Evolutionary conservation across 2,329 filamentous ascomycete genomes (phyloP), one percentile per base, ranked within the genome.

Genomic region (Beauveria sp.): DNA sequence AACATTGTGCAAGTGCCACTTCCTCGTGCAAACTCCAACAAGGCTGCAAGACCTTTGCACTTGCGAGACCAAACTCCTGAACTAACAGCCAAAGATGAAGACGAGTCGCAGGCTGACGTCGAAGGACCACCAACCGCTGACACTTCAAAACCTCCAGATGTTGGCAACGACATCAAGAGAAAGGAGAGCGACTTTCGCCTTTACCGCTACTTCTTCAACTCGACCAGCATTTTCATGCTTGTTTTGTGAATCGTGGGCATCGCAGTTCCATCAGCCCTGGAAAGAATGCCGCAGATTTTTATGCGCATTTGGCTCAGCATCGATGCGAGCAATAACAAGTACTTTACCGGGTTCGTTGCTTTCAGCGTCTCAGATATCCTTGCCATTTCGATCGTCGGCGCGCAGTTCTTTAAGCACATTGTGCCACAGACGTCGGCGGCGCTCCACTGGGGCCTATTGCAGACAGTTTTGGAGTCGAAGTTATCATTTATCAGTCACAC

Each of bases 401-500:
- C n/a, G 20, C 40, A 54, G n/a, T 61, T 48, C 7, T 51, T 55
- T n/a, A 34, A 47, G 44, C 43, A 50, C 3, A 48, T 61, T 44
- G 44, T 61, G 18, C 59, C 52, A 7, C 18, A 55, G 16, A 55
- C 30, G 9, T 61, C 59, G 24, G 46, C 28, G 7, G 30, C 20
- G 20, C 44, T 55, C 3, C 52, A 61, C 34, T 43, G 44, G 34
- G 9, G 5, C 7, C 52, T 61, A 2, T 16, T 61, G 8, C 34
- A 48, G 30, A 9, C 59, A 3, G 44, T 26, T 26, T 12, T 61
- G 18, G 44, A 40, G 1, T 57, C 63, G 1, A 59, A 61, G 1
- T n/a, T 67, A 14, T 65, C 64, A 1, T 68, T 65, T 1, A 72
- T 63, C 6, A 58, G 14, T 22, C 28, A 56, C 10, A 58, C 53